Conservation (phyloP, 345 rosid genomes). For the Laguncularia racemosa region DNA sequence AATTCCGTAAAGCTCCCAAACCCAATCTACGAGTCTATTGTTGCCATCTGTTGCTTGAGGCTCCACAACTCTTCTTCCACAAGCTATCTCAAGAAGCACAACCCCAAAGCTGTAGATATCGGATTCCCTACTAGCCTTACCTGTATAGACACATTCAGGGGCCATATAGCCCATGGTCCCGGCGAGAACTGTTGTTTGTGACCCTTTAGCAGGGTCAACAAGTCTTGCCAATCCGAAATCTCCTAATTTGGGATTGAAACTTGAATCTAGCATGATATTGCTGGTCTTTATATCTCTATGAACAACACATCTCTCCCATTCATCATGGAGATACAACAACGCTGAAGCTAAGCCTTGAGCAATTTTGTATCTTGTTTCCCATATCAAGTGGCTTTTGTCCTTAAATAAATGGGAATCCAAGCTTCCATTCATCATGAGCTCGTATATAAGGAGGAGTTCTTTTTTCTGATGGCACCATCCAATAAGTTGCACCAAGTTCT, state of each 20-base stretch:
- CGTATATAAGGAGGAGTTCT: constrained; percentile 3
- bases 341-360: constrained; percentile 4
- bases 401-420: constrained; percentile 4
- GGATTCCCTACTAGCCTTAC: neutral
- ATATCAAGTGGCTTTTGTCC: neutral
- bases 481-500: constrained; percentile 2
- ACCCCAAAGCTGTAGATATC: constrained; percentile 4
- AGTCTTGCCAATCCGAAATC: constrained; percentile 9
- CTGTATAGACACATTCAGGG: neutral
- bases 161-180: constrained; percentile 1
- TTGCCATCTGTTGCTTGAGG: neutral
- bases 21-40: neutral
- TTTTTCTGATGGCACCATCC: constrained; percentile 4
- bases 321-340: constrained; percentile 5
- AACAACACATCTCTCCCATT: constrained; percentile 3
- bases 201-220: constrained; percentile 1
- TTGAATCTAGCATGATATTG: constrained; percentile 6
- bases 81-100: neutral
- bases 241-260: constrained; percentile 3
- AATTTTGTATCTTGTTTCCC: constrained; percentile 1
- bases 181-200: neutral
- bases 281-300: constrained; percentile 7
- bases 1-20: neutral
- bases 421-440: constrained; percentile 4
- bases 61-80: neutral